Base-by-base conservation (phyloP, 1,284 basidiomycete species). In the Moesziomyces sp. region DNA sequence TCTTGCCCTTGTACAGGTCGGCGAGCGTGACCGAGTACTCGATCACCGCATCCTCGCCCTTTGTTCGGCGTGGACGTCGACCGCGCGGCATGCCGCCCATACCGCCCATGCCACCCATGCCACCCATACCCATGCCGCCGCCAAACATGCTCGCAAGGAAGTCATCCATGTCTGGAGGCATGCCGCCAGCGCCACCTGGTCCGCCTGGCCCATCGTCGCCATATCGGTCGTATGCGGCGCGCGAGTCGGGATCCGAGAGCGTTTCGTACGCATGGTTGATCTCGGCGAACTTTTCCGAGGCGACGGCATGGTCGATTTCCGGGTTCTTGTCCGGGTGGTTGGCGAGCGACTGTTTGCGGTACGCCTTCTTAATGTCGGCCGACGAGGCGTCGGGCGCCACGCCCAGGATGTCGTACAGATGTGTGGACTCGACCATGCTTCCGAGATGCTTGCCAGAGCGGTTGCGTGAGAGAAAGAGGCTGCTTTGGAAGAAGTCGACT, bases 1-100 rank as follows among this genome's bases (percentile, higher is more conserved):
- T 89, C 85, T 94, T 95, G 35, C 96, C 96, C 65, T 91, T 92
- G 85, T 94, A 98, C 28, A 96, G 87, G 83, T 98, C 95, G 84
- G 97, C 94, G 38, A 99, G 87, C 5, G 92, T 91, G 60, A 97
- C 93, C 19, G 92, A 88, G 82, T 96, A 92, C 3, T 90, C 89
- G 70, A 97, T 90, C 38, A 81, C 55, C 0, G 74, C 68, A 50
- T 81, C 76, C 45, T 79, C 67, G 9, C 67, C 72, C 33, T 59
- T 74, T 40, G 72, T 69, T 5, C 66, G 61, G 38, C 61, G 80
- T 81, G 85, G 74, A 81, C 86, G 54, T 79, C 85, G 61, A 77
- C 84, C 51, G 86, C 87, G 58, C 86, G 87, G 50, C 64, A 70
- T 74, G 10, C 66, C 68, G 8, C 72, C 62, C 74, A 75, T 75